Evolutionary conservation across 352 stramenopile species (phyloP), one percentile per base, ranked within the genome.

Genomic region (Phytopythium kandeliae): DNA sequence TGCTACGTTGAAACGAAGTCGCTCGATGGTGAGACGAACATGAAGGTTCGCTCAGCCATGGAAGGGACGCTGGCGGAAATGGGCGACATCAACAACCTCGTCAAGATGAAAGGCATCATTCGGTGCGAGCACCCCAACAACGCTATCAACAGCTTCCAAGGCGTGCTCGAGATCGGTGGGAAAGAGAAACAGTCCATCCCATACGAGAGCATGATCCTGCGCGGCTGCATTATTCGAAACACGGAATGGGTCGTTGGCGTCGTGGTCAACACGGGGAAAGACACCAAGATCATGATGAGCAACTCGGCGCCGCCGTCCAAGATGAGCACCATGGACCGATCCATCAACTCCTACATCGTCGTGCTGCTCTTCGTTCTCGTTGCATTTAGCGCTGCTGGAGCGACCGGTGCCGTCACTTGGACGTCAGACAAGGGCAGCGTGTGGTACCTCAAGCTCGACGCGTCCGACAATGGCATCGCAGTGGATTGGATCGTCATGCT

Each of bases 201-300:
- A 43, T 83, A 95, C 47, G 78, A 90, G 56, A 81, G 74, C 54
- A 70, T 98, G 11, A 80, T 98, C 28, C 57, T 98, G 22, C 85
- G 95, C 36, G 92, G 90, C 9, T 97, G 80, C 31, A 89, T 90
- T 22, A 85, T 98, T 22, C 79, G 89, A 8, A 98, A 98, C 64
- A 97, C 91, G 3, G 84, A 96, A 28, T 97, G 75, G 82, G 71
- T 96, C 11, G 74, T 94, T 34, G 93, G 90, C 8, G 47, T 98
- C 13, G 95, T 97, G 13, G 65, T 97, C 35, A 98, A 98, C 71
- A 97, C 95, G 10, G 93, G 94, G 42, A 77, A 77, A 42, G 90
- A 98, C 50, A 98, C 92, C 15, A 97, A 97, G 53, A 92, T 98
- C 56, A 92, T 92, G 77, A 85, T 87, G 72, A 95, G 76, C 61